phyloP scores from a whole-genome alignment of 2,329 filamentous ascomycete genomes.

The Paecilomyces formosus region DNA sequence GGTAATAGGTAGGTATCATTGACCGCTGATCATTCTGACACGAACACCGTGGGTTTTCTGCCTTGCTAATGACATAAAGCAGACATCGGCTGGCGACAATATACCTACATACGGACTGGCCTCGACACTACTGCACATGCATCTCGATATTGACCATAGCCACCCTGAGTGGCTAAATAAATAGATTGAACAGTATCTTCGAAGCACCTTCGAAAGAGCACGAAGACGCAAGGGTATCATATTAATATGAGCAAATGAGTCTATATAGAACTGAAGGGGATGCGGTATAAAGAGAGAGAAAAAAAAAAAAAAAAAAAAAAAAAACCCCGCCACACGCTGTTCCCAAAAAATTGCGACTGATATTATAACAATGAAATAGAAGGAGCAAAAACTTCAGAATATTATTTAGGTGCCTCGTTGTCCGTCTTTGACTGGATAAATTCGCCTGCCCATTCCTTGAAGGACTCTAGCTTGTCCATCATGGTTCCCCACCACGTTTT shows the following conservation, averaged over 20 bases:
- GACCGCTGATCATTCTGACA: neutral
- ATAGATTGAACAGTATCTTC: no score
- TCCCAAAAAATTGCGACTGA: neutral
- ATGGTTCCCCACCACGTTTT: constrained; percentile 26
- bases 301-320: no score
- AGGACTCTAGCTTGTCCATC: constrained; percentile 24
- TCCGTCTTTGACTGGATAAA: constrained; percentile 23
- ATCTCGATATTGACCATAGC: no score
- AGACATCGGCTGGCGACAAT: no score
- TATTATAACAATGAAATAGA: neutral
- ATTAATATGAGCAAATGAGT: neutral
- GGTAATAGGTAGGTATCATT: neutral
- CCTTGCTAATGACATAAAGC: no score
- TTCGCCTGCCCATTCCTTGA: constrained; percentile 29
- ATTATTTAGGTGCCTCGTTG: constrained; percentile 10
- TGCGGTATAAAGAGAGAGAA: neutral
- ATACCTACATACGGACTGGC: no score
- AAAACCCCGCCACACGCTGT: neutral
- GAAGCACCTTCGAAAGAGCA: neutral
- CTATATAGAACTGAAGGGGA: neutral
- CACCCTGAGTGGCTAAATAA: no score
- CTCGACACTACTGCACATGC: no score
- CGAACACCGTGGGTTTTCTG: no score
- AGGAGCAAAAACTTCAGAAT: neutral
- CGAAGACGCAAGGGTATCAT: neutral